Evolutionary conservation across 805 yeast genomes (phyloP).

Genomic region (Zygoascus flipseniorum): DNA sequence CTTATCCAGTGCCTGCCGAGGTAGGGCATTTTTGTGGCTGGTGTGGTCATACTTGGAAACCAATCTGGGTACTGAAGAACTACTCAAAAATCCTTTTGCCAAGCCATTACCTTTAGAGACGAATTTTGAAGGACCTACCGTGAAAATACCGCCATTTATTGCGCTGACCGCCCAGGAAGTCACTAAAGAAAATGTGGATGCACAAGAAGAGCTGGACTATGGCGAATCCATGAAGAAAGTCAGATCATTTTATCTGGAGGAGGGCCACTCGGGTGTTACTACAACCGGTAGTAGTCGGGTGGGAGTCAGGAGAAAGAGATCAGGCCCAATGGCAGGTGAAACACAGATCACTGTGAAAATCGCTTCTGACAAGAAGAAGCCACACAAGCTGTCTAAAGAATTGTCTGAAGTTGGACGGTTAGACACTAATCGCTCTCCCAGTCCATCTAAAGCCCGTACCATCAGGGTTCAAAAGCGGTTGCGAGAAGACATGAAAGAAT

Average conservation of each 20-base stretch:
- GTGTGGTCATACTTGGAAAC: slow-evolving; percentile 76
- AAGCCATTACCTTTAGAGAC: slow-evolving; percentile 8
- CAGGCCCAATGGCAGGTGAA: background rate
- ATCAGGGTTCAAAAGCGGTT: slow-evolving; percentile 5
- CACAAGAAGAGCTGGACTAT: slow-evolving; percentile 35
- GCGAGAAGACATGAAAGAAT: background rate
- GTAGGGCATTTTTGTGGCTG: slow-evolving; percentile 73
- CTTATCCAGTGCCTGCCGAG: slow-evolving; percentile 57
- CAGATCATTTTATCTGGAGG: slow-evolving; percentile 30
- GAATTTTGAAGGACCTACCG: slow-evolving; percentile 24
- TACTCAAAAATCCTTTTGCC: slow-evolving; percentile 53
- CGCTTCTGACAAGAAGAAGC: background rate
- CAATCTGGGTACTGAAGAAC: slow-evolving; percentile 42
- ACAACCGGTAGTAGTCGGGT: background rate
- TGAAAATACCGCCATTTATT: slow-evolving; percentile 33
- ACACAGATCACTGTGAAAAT: background rate
- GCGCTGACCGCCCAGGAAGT: slow-evolving; percentile 23
- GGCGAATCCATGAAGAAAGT: slow-evolving; percentile 35
- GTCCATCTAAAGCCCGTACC: slow-evolving; percentile 1
- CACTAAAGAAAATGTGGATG: slow-evolving; percentile 35
- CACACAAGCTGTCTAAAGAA: background rate
- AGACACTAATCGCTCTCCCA: background rate
- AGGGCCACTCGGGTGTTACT: slow-evolving; percentile 1
- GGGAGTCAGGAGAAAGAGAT: background rate
- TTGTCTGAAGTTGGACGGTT: background rate